Conservation (phyloP, 306 rosid genomes). For the Dicorynia guianensis region DNA sequence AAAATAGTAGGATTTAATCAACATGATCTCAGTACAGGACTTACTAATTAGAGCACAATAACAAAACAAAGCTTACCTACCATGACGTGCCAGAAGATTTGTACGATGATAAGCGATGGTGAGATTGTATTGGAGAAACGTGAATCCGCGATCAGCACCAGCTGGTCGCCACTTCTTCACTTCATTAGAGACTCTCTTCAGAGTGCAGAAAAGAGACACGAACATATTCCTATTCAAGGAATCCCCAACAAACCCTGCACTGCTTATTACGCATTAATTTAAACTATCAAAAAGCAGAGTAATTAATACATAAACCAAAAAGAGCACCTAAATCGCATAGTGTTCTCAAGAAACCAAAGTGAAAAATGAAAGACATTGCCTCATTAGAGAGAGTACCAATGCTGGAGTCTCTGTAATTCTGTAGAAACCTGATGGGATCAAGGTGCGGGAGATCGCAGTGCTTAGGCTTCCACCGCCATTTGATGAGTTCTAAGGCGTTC, state of each 20-base stretch:
- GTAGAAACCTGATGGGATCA: conserved; percentile 64
- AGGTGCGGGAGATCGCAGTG: conserved; percentile 69
- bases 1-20: conserved; percentile 8
- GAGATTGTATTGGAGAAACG: conserved; percentile 77
- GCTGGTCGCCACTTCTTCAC: conserved; percentile 95
- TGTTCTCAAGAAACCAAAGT: conserved; percentile 8
- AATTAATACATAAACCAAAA: not conserved
- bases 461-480: conserved; percentile 84
- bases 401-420: conserved; percentile 54
- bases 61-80: conserved; percentile 69
- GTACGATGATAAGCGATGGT: conserved; percentile 95
- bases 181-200: conserved; percentile 64
- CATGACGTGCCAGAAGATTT: conserved; percentile 88
- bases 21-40: not conserved
- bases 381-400: conserved; percentile 59
- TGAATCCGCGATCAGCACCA: conserved; percentile 93
- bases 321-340: not conserved
- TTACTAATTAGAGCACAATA: conserved; percentile 11
- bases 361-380: not conserved
- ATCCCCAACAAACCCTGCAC: conserved; percentile 98
- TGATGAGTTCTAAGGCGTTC: conserved; percentile 62
- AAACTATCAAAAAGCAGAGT: conserved; percentile 34
- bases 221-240: conserved; percentile 94
- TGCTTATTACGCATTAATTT: conserved; percentile 51
- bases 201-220: conserved; percentile 85